Evolutionary conservation across 441 rosid genomes (phyloP), one percentile per base, ranked within the genome.

Genomic region (Erysimum cheiri): DNA sequence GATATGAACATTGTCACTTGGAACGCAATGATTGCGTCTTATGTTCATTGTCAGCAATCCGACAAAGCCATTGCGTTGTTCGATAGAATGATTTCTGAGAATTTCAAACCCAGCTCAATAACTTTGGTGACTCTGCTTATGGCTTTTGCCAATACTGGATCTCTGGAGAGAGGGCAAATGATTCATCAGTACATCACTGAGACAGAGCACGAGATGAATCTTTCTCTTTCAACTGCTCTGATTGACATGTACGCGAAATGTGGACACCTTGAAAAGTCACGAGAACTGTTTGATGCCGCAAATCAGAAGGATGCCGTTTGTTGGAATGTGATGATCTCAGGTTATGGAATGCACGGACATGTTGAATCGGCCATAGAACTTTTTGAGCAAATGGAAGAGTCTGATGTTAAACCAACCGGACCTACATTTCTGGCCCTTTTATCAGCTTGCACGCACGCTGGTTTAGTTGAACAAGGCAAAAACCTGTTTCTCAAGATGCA

Each of bases 201-300:
- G 67, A 72, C 53, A 62, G 76, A 73, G 32, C 76, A 74, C 31
- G 76, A 81, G 67, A 55, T 80, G 29, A 82, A 62, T 66, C 64
- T 78, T 32, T 72, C 88, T 62, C 84, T 86, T 35, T 64, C 76
- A 67, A 80, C 87, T 49, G 80, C 90, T 24, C 69, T 86, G 56
- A 76, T 84, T 35, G 85, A 84, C 77, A 86, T 84, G 88, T 84
- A 82, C 22, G 87, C 84, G n/a, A 86, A 86, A 70, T 81, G 84
- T 10, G 90, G 90, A 53, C 77, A 81, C 28, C 79, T 82, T 24
- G 77, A 78, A 36, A 82, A 80, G 70, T 76, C 85, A 1, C 49
- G 85, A 65, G 76, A 81, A 8, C 39, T 86, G 64, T 84, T 86
- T 26, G 36, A 74, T 59, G 75, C 72, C 15, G 72, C 79, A 71